Conservation (phyloP, 306 rosid species). For the Vigna angularis region DNA sequence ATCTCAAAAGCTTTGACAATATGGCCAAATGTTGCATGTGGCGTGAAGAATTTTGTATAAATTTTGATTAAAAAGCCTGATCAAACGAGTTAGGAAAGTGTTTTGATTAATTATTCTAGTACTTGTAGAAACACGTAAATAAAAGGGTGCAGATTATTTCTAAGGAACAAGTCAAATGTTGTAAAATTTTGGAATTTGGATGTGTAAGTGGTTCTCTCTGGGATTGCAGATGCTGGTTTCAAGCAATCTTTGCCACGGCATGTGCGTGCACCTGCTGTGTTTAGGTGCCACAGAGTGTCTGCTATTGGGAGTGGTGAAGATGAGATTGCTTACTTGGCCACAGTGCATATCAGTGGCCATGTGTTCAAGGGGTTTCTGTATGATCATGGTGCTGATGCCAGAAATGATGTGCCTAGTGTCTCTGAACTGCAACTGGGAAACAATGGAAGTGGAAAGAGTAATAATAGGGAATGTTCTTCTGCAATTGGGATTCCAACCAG, state of each 20-base stretch:
- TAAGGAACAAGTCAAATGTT: background rate
- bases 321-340: slow-evolving; percentile 74
- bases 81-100: background rate
- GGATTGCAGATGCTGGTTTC: slow-evolving; percentile 66
- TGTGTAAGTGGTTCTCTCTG: slow-evolving; percentile 1
- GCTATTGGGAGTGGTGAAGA: slow-evolving; percentile 72
- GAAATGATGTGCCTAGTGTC: slow-evolving; percentile 51
- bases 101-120: background rate
- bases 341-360: slow-evolving; percentile 82
- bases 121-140: background rate
- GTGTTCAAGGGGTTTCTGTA: slow-evolving; percentile 83
- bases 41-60: background rate
- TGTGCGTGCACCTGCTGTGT: slow-evolving; percentile 72
- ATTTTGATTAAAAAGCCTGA: background rate
- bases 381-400: slow-evolving; percentile 74
- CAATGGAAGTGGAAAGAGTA: slow-evolving; percentile 59
- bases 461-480: slow-evolving; percentile 54
- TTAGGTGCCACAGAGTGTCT: slow-evolving; percentile 83
- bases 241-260: slow-evolving; percentile 69
- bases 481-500: slow-evolving; percentile 51
- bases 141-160: background rate
- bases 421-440: slow-evolving; percentile 67
- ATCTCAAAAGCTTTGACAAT: background rate
- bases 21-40: background rate
- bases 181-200: slow-evolving; percentile 12